These are phyloP conservation scores for Toxicodendron radicans DNA, from an alignment of 345 rosid genomes.

Conservation along the genomic window DNA sequence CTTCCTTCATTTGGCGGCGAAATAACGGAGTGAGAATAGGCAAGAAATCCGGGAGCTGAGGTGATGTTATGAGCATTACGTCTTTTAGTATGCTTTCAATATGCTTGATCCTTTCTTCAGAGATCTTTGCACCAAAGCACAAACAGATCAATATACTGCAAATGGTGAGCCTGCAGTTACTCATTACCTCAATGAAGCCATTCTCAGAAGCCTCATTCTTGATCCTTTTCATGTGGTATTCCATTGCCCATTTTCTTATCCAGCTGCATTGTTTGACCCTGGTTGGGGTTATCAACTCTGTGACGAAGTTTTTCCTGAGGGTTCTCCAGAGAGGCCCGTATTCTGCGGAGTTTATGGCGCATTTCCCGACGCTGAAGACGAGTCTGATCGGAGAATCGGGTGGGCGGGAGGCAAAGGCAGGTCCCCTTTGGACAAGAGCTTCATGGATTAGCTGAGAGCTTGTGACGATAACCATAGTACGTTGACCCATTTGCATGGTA, in stretches of 20 bases:
- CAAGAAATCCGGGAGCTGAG: conserved; percentile 76
- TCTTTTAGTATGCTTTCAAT: conserved; percentile 78
- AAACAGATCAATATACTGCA: conserved; percentile 81
- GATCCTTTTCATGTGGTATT: conserved; percentile 67
- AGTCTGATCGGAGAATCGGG: conserved; percentile 83
- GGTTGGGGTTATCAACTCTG: conserved; percentile 66
- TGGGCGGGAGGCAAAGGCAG: conserved; percentile 73
- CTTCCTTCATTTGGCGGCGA: conserved; percentile 56
- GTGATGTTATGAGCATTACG: conserved; percentile 78
- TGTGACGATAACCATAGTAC: conserved; percentile 76
- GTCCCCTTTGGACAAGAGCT: conserved; percentile 72
- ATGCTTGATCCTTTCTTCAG: conserved; percentile 53
- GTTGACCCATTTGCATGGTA: conserved; percentile 95
- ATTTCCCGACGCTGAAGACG: conserved; percentile 83
- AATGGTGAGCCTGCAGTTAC: conserved; percentile 61
- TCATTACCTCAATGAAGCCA: conserved; percentile 78
- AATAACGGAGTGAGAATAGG: conserved; percentile 77
- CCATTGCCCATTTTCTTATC: conserved; percentile 80
- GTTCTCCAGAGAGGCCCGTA: conserved; percentile 85
- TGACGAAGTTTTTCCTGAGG: conserved; percentile 75
- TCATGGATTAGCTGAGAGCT: conserved; percentile 84
- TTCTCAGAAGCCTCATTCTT: conserved; percentile 45
- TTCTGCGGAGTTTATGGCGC: conserved; percentile 86
- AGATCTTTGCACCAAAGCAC: conserved; percentile 86
- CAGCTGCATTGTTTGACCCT: conserved; percentile 83